Base-by-base conservation (phyloP, 2,329 filamentous ascomycete species). In the Colletotrichum destructivum region DNA sequence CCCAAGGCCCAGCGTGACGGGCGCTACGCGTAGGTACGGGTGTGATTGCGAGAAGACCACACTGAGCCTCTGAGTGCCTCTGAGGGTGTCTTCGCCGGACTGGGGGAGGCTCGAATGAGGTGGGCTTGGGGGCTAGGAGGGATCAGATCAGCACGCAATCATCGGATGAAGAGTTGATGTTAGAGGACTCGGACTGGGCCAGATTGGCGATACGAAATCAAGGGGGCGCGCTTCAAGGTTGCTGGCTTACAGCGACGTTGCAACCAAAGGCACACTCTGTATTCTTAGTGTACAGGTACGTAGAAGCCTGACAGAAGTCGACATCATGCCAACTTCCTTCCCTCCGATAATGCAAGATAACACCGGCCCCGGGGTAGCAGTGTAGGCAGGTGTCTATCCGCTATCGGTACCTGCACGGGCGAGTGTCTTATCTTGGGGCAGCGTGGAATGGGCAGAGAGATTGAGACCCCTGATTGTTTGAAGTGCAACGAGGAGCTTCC, bases 101-200 rank as follows among this genome's bases (percentile, higher is more conserved):
- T 12, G n/a, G 54, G 54, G 9, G 35, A 35, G 42, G 21, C 23
- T 69, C 42, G 68, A 55, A 55, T 56, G 67, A 62, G 67, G 62
- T 56, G 54, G n/a, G 46, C 62, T 67, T 9, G 57, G 23, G 44
- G 26, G 46, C 62, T 67, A 6, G 51, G 23, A 51, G 56, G 68
- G 49, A 49, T 62, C 35, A 68, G 63, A 68, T 67, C 68, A 66
- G 35, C 55, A 51, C 51, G 49, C 63, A 67, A 51, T 55, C 40
- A 70, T 67, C 68, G 51, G 68, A 67, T 51, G 49, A 71, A 62
- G 51, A 64, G 67, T 67, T 62, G 63, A 70, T 63, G 62, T 61
- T 62, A 23, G 59, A 66, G 63, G 44, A 61, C 59, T 61, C 26
- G 44, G 59, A 61, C 44, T 61, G 59, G 59, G 44, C 59, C 44